Conservation (phyloP, 345 rosid species). For the Populus tremula region DNA sequence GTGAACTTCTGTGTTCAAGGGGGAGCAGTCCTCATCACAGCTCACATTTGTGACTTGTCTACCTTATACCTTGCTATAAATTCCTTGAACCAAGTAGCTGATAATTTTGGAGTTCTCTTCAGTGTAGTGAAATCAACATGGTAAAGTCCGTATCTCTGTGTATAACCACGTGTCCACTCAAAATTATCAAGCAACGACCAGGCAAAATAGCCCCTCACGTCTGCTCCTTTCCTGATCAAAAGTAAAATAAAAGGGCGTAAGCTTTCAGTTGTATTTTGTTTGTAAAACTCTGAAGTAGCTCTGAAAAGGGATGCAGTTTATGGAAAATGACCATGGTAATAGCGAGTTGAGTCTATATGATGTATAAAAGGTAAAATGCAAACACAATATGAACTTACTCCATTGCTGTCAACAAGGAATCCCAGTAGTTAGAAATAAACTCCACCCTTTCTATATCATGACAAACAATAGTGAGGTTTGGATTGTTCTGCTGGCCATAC, state of each 20-base stretch:
- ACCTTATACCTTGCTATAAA: constrained; percentile 7
- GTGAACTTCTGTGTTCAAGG: neutral
- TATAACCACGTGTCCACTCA: constrained; percentile 14
- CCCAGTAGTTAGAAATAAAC: constrained; percentile 23
- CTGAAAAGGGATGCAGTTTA: too few relatives aligned
- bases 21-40: neutral
- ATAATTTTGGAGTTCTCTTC: constrained; percentile 14
- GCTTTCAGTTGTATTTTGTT: neutral
- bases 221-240: constrained; percentile 14
- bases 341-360: too few relatives aligned
- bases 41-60: neutral
- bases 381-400: constrained; percentile 3
- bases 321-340: too few relatives aligned
- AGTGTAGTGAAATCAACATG: constrained; percentile 8
- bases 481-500: constrained; percentile 13
- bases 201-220: constrained; percentile 11
- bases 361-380: too few relatives aligned
- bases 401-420: constrained; percentile 23
- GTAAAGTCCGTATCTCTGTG: constrained; percentile 14
- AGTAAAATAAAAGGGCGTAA: neutral
- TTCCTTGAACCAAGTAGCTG: constrained; percentile 18
- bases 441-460: constrained; percentile 23
- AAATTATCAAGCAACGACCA: constrained; percentile 16
- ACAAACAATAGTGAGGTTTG: constrained; percentile 14
- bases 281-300: too few relatives aligned